These are phyloP conservation scores for Phaseolus coccineus DNA, from an alignment of 331 rosid genomes.

Conservation along the genomic window DNA sequence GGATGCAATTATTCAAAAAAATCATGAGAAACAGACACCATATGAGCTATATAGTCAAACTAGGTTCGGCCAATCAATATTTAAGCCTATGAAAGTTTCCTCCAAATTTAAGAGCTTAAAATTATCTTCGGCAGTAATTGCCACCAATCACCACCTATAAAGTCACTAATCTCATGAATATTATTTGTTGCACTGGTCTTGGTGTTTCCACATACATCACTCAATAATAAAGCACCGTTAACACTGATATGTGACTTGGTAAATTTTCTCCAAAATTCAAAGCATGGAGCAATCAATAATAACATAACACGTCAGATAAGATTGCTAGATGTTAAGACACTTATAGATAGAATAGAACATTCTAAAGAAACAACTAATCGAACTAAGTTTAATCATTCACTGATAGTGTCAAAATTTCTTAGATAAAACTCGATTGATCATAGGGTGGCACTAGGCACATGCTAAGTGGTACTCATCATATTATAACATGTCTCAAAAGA, in stretches of 20 bases:
- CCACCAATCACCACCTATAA: neutral
- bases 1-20: neutral
- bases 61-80: constrained; percentile 7
- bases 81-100: neutral
- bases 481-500: neutral
- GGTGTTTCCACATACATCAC: constrained; percentile 28
- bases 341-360: constrained; percentile 6
- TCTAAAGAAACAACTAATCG: neutral
- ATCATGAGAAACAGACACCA: constrained; percentile 25
- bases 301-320: neutral
- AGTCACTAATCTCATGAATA: constrained; percentile 22
- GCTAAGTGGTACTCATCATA: neutral
- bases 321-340: neutral
- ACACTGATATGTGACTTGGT: neutral
- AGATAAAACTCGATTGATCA: neutral
- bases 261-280: neutral
- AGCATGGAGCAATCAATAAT: neutral
- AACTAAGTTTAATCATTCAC: neutral
- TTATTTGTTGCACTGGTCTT: constrained; percentile 16
- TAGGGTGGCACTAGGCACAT: constrained; percentile 16
- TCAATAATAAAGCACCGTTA: constrained; percentile 3
- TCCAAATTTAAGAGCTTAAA: neutral
- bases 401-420: neutral
- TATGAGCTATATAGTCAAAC: neutral
- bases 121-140: neutral